phyloP scores from a whole-genome alignment of 2,329 filamentous ascomycete genomes.

The Sporothrix phasma region DNA sequence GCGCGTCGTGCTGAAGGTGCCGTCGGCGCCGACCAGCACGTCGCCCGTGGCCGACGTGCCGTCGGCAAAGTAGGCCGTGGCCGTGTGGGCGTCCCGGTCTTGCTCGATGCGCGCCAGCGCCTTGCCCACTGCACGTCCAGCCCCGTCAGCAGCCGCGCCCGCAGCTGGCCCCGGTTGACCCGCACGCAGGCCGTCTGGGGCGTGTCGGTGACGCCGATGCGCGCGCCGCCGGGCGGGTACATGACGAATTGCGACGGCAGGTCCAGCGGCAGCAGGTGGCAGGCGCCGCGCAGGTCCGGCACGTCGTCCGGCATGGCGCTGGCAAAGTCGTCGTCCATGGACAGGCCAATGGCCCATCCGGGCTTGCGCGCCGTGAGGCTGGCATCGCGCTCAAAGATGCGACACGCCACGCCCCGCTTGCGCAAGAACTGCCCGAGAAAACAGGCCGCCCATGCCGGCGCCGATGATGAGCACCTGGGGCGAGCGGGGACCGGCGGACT shows the following conservation, averaged over 20 bases:
- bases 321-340: conserved; percentile 21
- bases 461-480: conserved; percentile 32
- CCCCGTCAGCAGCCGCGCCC: conserved; percentile 22
- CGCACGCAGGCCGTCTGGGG: conserved; percentile 25
- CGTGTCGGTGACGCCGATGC: conserved; percentile 21
- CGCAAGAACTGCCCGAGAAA: conserved; percentile 32
- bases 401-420: conserved; percentile 26
- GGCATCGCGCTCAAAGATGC: conserved; percentile 32
- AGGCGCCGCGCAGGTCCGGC: conserved; percentile 17
- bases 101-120: conserved; percentile 28
- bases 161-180: conserved; percentile 24
- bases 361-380: conserved; percentile 18
- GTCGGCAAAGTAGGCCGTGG: conserved; percentile 36
- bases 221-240: conserved; percentile 14
- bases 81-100: conserved; percentile 23
- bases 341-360: conserved; percentile 27
- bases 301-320: conserved; percentile 20
- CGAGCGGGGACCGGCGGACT: background rate
- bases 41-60: conserved; percentile 32
- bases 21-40: conserved; percentile 40
- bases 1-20: conserved; percentile 30
- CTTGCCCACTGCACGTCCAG: conserved; percentile 32
- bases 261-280: conserved; percentile 22
- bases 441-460: conserved; percentile 33
- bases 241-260: conserved; percentile 22